These are phyloP conservation scores for Lathyrus tuberosus DNA, from an alignment of 306 rosid species.

Conservation along the genomic window DNA sequence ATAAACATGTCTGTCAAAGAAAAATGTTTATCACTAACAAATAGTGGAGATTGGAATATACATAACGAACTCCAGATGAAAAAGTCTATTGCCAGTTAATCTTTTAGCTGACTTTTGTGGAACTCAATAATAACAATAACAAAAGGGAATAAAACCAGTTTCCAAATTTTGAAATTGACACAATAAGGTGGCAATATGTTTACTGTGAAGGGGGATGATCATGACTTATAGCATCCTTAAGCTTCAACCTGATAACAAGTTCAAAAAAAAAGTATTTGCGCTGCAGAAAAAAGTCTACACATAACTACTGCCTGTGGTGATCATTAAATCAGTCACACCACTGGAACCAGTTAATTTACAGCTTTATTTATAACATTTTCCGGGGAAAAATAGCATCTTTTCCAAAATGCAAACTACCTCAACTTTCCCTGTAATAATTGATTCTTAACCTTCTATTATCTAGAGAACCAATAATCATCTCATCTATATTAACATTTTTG, in stretches of 20 bases:
- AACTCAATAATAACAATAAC: neutral
- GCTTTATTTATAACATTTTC: neutral
- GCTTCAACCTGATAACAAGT: neutral
- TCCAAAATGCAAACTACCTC: neutral
- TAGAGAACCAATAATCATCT: neutral
- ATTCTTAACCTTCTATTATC: neutral
- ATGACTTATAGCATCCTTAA: neutral
- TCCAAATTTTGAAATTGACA: neutral
- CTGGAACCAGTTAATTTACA: neutral
- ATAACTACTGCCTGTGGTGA: neutral
- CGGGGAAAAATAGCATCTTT: neutral
- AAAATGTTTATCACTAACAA: conserved; percentile 39
- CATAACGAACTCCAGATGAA: conserved; percentile 21
- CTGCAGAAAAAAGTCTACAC: neutral
- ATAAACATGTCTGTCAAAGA: conserved; percentile 74
- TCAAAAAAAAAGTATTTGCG: neutral
- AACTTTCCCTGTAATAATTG: neutral
- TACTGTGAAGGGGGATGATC: neutral
- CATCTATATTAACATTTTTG: conserved; percentile 3
- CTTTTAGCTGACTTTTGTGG: neutral
- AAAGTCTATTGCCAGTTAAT: conserved; percentile 18
- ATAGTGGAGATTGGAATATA: conserved; percentile 32
- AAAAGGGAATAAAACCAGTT: neutral
- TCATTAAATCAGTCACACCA: neutral
- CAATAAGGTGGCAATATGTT: neutral